Evolutionary conservation across 2,329 filamentous ascomycete species (phyloP), one percentile per base, ranked within the genome.

Genomic region (Ophiocordyceps camponoti-floridani): DNA sequence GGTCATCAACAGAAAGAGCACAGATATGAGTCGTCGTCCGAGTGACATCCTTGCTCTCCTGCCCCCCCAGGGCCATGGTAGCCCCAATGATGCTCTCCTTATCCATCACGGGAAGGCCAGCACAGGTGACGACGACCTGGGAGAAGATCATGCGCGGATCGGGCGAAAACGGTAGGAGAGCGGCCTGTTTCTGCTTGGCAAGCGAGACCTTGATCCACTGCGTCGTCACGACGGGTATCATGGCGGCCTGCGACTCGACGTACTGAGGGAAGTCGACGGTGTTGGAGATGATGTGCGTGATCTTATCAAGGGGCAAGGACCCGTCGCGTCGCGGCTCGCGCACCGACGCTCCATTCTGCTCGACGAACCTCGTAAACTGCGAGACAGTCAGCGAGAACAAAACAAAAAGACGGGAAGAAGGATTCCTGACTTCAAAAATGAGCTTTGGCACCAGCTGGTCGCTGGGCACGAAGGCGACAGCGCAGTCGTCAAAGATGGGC

Each of bases 191-290:
- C 46, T 69, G 69, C 53, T 79, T 82, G 19, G 69, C 60, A 2
- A 94, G 60, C 4, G 83, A 91, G 23, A 70, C 69, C 4, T 75
- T 70, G 42, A 95, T 74, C 89, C 91, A 98, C 46, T 74, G 67
- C 4, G 84, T 78, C 50, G 79, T 88, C 27, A 96, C 79, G 1
- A 96, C 83, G 11, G 86, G 82, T 43, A 91, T 80, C 71, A 94
- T 82, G 50, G 76, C 68, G 42, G 85, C 82, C 50, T 82, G 72
- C 1, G 85, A 79, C 49, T 76, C 72, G 48, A 75, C 69, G 58
- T 91, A 96, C 54, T 89, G 78, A n/a, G 84, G 79, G 53, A 98
- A 98, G 59, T 98, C 87, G 61, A 86, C 83, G 1, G 83, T 89
- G 47, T 79, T 77, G 46, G 88, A 68, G 43, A 78, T 56, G 49